Percentiles rank a stretch among this genome's conserved stretches.
Conservation (phyloP, 2,329 filamentous ascomycete species). For the Eutypella sp. region DNA sequence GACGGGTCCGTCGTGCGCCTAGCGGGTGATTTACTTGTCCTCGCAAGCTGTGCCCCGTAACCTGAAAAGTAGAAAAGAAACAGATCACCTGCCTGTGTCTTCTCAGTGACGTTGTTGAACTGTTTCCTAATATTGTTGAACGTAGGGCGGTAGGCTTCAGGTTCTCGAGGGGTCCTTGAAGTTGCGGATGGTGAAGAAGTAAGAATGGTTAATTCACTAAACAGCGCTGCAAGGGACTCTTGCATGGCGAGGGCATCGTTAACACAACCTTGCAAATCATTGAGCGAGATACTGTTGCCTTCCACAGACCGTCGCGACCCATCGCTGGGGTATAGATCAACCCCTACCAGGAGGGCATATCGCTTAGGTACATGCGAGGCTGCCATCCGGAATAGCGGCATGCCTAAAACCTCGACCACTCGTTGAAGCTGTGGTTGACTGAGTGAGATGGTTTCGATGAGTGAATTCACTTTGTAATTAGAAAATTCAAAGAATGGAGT, state of each 20-base stretch:
- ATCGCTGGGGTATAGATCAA: conserved; percentile 1
- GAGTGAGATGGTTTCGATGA: no score
- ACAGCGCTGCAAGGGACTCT: neutral
- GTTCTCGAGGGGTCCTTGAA: neutral
- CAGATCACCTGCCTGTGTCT: neutral
- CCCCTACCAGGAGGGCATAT: conserved; percentile 1
- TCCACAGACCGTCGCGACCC: neutral
- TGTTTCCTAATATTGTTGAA: neutral
- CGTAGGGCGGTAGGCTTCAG: neutral
- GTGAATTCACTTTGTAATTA: no score
- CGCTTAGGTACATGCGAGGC: no score
- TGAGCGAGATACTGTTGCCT: no score
- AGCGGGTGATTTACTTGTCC: neutral
- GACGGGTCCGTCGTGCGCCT: neutral
- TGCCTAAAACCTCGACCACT: no score
- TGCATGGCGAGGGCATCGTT: neutral
- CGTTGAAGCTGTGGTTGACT: no score
- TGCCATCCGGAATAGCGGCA: no score
- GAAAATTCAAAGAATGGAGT: no score
- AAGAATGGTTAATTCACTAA: neutral
- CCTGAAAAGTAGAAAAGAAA: conserved; percentile 4
- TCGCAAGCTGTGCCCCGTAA: neutral
- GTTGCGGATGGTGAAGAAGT: neutral
- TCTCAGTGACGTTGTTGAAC: neutral
- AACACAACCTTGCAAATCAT: neutral